Evolutionary conservation across 768 basidiomycete genomes (phyloP).

Genomic region (Filobasidium wieringae): DNA sequence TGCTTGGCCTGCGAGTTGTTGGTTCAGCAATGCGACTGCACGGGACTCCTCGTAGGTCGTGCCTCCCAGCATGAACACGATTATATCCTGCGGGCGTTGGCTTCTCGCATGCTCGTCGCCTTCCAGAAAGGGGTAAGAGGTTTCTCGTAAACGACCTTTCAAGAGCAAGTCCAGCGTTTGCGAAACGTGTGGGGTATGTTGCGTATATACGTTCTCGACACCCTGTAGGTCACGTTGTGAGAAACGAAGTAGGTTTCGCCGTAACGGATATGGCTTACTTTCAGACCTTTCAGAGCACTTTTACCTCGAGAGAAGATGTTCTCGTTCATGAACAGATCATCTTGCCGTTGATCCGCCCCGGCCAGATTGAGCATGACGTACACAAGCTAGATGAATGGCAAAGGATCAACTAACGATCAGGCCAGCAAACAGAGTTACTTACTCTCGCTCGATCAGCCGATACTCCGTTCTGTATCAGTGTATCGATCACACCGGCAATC

Average conservation of each 20-base stretch:
- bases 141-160: slow-evolving; percentile 72
- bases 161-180: slow-evolving; percentile 83
- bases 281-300: slow-evolving; percentile 86
- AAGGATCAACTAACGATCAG: neutral
- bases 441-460: slow-evolving; percentile 44
- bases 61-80: slow-evolving; percentile 92
- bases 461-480: slow-evolving; percentile 39
- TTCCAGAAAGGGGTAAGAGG: slow-evolving; percentile 78
- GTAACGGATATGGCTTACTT: slow-evolving; percentile 46
- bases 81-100: slow-evolving; percentile 77
- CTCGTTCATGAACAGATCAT: slow-evolving; percentile 91
- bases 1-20: slow-evolving; percentile 56
- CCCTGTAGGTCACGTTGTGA: slow-evolving; percentile 48
- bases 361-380: slow-evolving; percentile 86
- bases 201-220: slow-evolving; percentile 97
- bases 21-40: slow-evolving; percentile 71
- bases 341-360: slow-evolving; percentile 90
- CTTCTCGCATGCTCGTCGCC: slow-evolving; percentile 49
- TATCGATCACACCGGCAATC: slow-evolving; percentile 50
- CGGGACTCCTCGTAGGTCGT: slow-evolving; percentile 92
- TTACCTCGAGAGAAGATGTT: slow-evolving; percentile 86
- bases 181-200: slow-evolving; percentile 83
- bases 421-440: neutral
- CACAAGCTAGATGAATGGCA: slow-evolving; percentile 52
- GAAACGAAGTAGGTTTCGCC: neutral